phyloP scores from a whole-genome alignment of 2,329 filamentous ascomycete species.

The Bipolaris victoriae region DNA sequence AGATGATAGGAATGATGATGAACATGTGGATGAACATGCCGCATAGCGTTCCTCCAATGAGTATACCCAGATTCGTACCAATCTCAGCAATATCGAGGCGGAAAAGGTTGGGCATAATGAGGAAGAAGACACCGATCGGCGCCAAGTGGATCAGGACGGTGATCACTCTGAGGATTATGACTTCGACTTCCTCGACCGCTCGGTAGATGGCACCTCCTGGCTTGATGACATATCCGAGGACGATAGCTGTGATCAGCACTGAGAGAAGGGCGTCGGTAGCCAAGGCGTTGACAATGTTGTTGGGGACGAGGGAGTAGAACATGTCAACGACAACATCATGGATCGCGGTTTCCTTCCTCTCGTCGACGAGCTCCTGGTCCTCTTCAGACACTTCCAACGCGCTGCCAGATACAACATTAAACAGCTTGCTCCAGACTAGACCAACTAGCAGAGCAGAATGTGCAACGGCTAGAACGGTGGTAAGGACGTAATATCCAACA shows the following conservation, averaged over 20 bases:
- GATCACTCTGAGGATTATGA: constrained; percentile 56
- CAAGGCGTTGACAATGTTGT: constrained; percentile 57
- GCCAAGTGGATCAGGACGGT: constrained; percentile 58
- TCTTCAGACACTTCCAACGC: constrained; percentile 42
- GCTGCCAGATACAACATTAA: constrained; percentile 47
- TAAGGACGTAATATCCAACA: constrained; percentile 58
- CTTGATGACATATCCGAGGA: constrained; percentile 57
- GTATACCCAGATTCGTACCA: constrained; percentile 57
- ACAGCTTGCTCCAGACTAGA: constrained; percentile 57
- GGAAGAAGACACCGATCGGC: constrained; percentile 61
- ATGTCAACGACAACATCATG: constrained; percentile 57
- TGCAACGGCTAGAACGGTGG: constrained; percentile 58
- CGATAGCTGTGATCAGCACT: constrained; percentile 56
- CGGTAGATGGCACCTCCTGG: constrained; percentile 51
- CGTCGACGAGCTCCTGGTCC: constrained; percentile 43
- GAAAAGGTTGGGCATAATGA: constrained; percentile 61
- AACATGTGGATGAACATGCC: constrained; percentile 58
- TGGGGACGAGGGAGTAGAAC: constrained; percentile 58
- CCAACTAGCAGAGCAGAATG: constrained; percentile 56
- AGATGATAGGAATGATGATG: constrained; percentile 53
- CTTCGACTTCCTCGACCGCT: constrained; percentile 57
- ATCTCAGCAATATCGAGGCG: constrained; percentile 57
- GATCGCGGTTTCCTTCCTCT: constrained; percentile 44
- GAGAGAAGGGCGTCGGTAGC: constrained; percentile 56
- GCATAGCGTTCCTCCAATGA: constrained; percentile 56